phyloP scores from a whole-genome alignment of 768 basidiomycete genomes.

The Kwoniella pini region DNA sequence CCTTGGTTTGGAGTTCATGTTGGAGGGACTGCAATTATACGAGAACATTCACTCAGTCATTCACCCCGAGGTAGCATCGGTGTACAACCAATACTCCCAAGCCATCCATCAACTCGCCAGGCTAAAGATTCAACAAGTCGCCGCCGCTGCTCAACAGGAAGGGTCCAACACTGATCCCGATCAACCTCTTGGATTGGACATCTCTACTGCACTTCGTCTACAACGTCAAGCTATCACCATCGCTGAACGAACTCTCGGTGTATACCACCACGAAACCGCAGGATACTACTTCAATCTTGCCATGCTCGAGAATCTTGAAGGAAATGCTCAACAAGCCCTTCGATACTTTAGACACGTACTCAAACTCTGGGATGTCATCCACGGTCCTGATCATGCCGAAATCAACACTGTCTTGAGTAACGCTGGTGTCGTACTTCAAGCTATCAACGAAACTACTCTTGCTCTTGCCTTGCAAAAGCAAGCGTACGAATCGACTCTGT shows the following conservation, averaged over 20 bases:
- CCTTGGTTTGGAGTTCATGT: slow-evolving; percentile 56
- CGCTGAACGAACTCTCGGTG: slow-evolving; percentile 56
- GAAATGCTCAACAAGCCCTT: slow-evolving; percentile 52
- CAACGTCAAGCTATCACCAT: slow-evolving; percentile 57
- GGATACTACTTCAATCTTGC: slow-evolving; percentile 57
- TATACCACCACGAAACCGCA: slow-evolving; percentile 55
- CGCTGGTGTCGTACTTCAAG: slow-evolving; percentile 54
- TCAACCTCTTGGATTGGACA: slow-evolving; percentile 48
- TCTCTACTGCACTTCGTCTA: slow-evolving; percentile 54
- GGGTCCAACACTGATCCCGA: slow-evolving; percentile 42
- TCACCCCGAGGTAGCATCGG: slow-evolving; percentile 57
- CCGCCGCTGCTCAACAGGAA: slow-evolving; percentile 36
- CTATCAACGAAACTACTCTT: slow-evolving; percentile 40
- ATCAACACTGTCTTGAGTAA: slow-evolving; percentile 54
- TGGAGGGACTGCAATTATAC: slow-evolving; percentile 56
- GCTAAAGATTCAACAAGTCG: slow-evolving; percentile 48
- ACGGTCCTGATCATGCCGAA: slow-evolving; percentile 56
- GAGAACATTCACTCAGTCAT: slow-evolving; percentile 57
- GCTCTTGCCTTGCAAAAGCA: slow-evolving; percentile 51
- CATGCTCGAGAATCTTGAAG: slow-evolving; percentile 56
- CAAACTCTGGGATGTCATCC: slow-evolving; percentile 54
- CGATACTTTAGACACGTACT: slow-evolving; percentile 55
- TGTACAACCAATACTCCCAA: slow-evolving; percentile 57
- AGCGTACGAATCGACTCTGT: slow-evolving; percentile 40
- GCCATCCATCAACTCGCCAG: slow-evolving; percentile 55